A percentile compares a stretch with the other conserved stretches of the same genome.
These are phyloP conservation scores for Scolecobasidium constrictum DNA, from an alignment of 2,329 filamentous ascomycete species.

Conservation along the genomic window DNA sequence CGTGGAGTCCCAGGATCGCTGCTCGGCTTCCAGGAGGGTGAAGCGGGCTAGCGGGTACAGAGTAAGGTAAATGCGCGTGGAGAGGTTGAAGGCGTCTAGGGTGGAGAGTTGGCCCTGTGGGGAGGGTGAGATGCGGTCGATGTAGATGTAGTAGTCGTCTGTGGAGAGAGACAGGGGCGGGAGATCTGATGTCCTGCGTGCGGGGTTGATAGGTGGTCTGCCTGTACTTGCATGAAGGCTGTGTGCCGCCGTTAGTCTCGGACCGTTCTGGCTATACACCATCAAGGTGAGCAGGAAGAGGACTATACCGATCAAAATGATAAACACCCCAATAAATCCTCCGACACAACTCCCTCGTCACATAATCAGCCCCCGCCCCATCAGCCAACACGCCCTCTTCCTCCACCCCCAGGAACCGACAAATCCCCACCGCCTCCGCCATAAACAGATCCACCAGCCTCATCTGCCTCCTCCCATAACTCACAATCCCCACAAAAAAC, in stretches of 20 bases:
- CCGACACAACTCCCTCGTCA: slow-evolving; percentile 43
- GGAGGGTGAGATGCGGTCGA: slow-evolving; percentile 59
- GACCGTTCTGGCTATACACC: slow-evolving; percentile 12
- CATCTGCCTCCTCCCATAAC: slow-evolving; percentile 50
- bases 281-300: too few relatives aligned
- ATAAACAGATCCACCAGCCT: slow-evolving; percentile 44
- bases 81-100: slow-evolving; percentile 71
- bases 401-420: slow-evolving; percentile 56
- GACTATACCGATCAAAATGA: slow-evolving; percentile 66
- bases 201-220: slow-evolving; percentile 30
- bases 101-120: slow-evolving; percentile 57
- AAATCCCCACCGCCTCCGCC: slow-evolving; percentile 59
- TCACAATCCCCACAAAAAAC: slow-evolving; percentile 62
- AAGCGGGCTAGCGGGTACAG: slow-evolving; percentile 71
- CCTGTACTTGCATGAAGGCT: slow-evolving; percentile 1
- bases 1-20: too few relatives aligned
- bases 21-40: slow-evolving; percentile 75
- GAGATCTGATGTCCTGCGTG: slow-evolving; percentile 49
- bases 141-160: slow-evolving; percentile 71
- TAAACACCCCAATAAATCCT: slow-evolving; percentile 60
- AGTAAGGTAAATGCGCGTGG: slow-evolving; percentile 66
- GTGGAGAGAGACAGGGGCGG: slow-evolving; percentile 68
- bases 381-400: slow-evolving; percentile 32
- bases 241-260: too few relatives aligned
- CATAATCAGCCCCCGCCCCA: slow-evolving; percentile 27